A percentile compares a stretch with the other conserved stretches of the same genome.
Conservation (phyloP, 495 filamentous ascomycete species). For the Annulohypoxylon nitens region DNA sequence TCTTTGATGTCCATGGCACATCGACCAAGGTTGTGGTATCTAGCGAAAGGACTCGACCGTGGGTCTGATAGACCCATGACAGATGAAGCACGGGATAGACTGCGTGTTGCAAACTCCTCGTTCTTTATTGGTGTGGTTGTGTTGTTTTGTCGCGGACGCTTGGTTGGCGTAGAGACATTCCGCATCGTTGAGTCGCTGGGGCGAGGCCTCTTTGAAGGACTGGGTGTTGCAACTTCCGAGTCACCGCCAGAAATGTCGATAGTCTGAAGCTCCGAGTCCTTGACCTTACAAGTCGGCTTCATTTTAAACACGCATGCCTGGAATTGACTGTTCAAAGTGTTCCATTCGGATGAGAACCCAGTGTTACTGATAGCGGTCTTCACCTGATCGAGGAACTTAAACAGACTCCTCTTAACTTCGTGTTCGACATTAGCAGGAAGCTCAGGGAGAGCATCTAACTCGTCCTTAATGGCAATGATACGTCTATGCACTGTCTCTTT, state of each 20-base stretch:
- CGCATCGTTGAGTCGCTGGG: constrained; percentile 46
- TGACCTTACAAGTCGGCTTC: constrained; percentile 61
- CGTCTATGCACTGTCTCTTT: constrained; percentile 68
- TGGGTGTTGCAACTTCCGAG: constrained; percentile 41
- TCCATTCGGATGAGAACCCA: constrained; percentile 53
- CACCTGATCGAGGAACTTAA: constrained; percentile 57
- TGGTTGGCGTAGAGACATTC: constrained; percentile 31
- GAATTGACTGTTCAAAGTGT: constrained; percentile 53
- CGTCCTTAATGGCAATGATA: constrained; percentile 58
- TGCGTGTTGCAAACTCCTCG: constrained; percentile 24
- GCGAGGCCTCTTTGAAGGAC: constrained; percentile 43
- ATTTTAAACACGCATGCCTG: constrained; percentile 51
- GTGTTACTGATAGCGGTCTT: constrained; percentile 51
- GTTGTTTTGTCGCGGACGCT: constrained; percentile 35
- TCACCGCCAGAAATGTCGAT: constrained; percentile 49
- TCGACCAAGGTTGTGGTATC: constrained; percentile 40
- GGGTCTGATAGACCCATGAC: constrained; percentile 7
- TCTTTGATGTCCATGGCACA: constrained; percentile 50
- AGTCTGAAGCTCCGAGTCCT: constrained; percentile 47
- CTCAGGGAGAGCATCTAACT: constrained; percentile 67
- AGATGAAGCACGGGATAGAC: constrained; percentile 34
- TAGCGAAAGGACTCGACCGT: constrained; percentile 34
- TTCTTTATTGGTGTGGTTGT: constrained; percentile 35
- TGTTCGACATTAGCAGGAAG: constrained; percentile 66
- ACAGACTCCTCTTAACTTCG: constrained; percentile 59